phyloP scores from a whole-genome alignment of 2,329 filamentous ascomycete species.

The Lanzia echinophila region DNA sequence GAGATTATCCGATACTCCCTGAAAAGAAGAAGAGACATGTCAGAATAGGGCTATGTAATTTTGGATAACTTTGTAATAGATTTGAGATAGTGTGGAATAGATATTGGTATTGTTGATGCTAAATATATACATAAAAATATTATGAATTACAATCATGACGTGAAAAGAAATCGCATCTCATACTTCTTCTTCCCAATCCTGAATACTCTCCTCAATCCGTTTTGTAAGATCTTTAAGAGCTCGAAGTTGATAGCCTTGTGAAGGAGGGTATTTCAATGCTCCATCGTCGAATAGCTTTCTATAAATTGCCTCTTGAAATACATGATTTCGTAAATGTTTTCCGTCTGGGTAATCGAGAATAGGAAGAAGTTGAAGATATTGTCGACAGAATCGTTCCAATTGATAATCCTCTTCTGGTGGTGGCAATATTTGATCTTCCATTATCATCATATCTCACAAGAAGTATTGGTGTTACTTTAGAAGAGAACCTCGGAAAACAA shows the following conservation, averaged over 20 bases:
- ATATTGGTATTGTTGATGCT: not conserved
- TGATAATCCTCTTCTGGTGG: conserved; percentile 25
- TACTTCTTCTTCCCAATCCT: conserved; percentile 85
- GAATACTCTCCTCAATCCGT: conserved; percentile 66
- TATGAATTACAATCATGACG: conserved; percentile 12
- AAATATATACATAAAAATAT: not conserved
- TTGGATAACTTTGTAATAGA: not conserved
- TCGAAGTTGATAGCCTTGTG: conserved; percentile 61
- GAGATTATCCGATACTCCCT: conserved; percentile 81
- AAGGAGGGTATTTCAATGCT: conserved; percentile 50
- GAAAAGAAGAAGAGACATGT: conserved; percentile 23
- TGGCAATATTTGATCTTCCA: not conserved
- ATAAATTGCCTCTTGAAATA: conserved; percentile 62
- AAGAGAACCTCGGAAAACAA: too few species aligned
- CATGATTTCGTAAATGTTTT: conserved; percentile 49
- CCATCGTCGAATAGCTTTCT: conserved; percentile 57
- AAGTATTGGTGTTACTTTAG: too few species aligned
- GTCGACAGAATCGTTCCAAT: conserved; percentile 54
- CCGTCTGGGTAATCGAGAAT: conserved; percentile 57
- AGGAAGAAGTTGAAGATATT: conserved; percentile 72
- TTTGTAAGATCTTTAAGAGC: conserved; percentile 67
- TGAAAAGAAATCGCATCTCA: conserved; percentile 33
- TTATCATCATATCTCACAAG: not conserved
- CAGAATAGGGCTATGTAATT: conserved; percentile 18
- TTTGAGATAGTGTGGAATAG: not conserved